phyloP scores from a whole-genome alignment of 305 asterid genomes.

The Solanum aculeatissimum region DNA sequence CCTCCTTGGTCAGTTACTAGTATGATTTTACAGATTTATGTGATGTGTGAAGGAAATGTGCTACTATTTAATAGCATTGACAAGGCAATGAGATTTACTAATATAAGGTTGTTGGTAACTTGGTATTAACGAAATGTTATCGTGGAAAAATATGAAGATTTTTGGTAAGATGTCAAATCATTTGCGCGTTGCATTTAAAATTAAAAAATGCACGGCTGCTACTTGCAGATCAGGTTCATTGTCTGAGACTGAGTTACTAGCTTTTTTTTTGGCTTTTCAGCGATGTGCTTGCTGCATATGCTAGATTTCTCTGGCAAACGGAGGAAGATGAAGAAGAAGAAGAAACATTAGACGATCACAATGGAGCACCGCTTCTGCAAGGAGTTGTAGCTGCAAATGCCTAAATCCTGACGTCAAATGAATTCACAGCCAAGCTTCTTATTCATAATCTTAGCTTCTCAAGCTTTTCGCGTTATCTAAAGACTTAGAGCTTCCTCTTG shows the following conservation, averaged over 20 bases:
- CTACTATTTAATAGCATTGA: neutral
- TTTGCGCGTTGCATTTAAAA: neutral
- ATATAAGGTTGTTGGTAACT: neutral
- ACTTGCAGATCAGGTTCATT: neutral
- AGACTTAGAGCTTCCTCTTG: neutral
- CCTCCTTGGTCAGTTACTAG: neutral
- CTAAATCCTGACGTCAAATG: neutral
- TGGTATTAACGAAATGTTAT: neutral
- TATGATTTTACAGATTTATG: neutral
- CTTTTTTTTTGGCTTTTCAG: slow-evolving; percentile 28
- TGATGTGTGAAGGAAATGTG: neutral
- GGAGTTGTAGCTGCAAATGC: slow-evolving; percentile 7
- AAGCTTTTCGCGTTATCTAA: neutral
- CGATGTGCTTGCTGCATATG: slow-evolving; percentile 61
- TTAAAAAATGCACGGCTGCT: neutral
- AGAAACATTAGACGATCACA: slow-evolving; percentile 5
- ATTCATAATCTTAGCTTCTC: neutral
- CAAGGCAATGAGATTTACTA: too few species aligned
- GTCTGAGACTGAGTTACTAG: neutral
- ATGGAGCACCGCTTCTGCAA: neutral
- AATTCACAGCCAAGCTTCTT: neutral
- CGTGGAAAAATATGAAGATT: neutral
- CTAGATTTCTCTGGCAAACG: slow-evolving; percentile 75
- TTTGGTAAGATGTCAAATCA: neutral
- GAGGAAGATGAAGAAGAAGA: slow-evolving; percentile 31